phyloP scores from a whole-genome alignment of 208 protist genomes.

The Spongospora subterranea region DNA sequence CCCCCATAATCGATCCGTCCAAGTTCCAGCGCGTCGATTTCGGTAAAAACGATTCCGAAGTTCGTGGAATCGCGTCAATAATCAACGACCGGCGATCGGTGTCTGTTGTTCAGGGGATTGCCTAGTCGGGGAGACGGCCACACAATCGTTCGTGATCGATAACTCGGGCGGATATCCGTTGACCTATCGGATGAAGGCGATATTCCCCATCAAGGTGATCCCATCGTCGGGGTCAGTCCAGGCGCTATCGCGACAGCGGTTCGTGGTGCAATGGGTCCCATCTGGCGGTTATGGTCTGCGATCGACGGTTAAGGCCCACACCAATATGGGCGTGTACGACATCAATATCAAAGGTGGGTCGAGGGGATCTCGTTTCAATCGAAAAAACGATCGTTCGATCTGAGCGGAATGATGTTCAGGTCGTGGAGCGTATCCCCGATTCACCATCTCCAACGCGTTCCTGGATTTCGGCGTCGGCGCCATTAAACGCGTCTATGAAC shows the following conservation, averaged over 20 bases:
- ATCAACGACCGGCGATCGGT: not conserved
- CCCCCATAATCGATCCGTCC: not conserved
- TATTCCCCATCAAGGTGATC: not conserved
- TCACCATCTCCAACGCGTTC: constrained; percentile 48
- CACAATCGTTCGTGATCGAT: constrained; percentile 53
- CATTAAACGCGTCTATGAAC: not conserved
- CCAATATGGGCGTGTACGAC: constrained; percentile 13
- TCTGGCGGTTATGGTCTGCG: constrained; percentile 46
- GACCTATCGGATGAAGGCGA: constrained; percentile 46
- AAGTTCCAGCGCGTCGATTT: constrained; percentile 48
- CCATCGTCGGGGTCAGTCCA: not conserved
- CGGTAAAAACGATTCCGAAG: not conserved
- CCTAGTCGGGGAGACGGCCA: constrained; percentile 42
- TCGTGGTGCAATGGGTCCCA: not conserved
- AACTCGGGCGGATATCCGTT: constrained; percentile 45
- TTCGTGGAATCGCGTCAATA: too few relatives aligned
- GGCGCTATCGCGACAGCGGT: not conserved
- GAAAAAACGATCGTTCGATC: too few relatives aligned
- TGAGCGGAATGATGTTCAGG: not conserved
- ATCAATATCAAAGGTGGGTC: constrained; percentile 22
- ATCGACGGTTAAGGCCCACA: constrained; percentile 26
- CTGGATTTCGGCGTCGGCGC: constrained; percentile 45
- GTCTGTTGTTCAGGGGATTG: not conserved
- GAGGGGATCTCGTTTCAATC: not conserved
- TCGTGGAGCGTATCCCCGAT: constrained; percentile 22